Evolutionary conservation across 2,329 filamentous ascomycete species (phyloP), one percentile per base, ranked within the genome.

Genomic region (Alternaria hordeiaustralica): DNA sequence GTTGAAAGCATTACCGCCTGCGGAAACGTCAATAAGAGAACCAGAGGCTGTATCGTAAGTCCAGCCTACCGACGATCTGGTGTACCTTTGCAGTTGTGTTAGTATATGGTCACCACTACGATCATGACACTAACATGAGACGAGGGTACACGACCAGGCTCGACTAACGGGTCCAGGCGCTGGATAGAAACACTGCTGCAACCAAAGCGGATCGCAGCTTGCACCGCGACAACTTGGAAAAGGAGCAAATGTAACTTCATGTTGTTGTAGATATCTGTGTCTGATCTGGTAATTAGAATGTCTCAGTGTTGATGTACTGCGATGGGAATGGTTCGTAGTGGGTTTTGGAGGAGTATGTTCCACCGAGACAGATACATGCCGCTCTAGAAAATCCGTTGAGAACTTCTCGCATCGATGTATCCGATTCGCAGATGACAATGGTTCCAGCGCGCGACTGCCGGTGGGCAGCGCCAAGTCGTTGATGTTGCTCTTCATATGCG

Each of bases 201-300:
- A 45, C 69, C 70, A 36, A 72, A 72, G 12, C 70, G 64, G 11
- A 69, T 58, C 4, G 67, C 67, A 28, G 67, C 67, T 41, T 69
- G 65, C 23, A 63, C 64, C 10, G 49, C 33, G 18, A 46, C 15
- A 50, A 2, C 25, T n/a, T 49, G 43, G 13, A 58, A 94, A 98
- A 79, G 20, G 9, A 53, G 12, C 6, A 53, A 4, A 25, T 13
- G 2, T 11, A 33, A 36, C 13, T 25, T 53, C 49, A 53, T 53
- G 11, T 10, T 41, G 30, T 41, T 36, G 30, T 20, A 15, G 11
- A 21, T 30, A 41, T 33, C 11, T 25, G 30, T 36, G 18, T 18
- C 2, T 13, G 21, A 10, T 36, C 0, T 13, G 20, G n/a, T 23
- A 2, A 25, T 41, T 10, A 10, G 15, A 36, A 53, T n/a, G n/a